Evolutionary conservation across 148 eudicot genomes (phyloP), one percentile per base, ranked within the genome.

Genomic region (Persicaria tinctoria): DNA sequence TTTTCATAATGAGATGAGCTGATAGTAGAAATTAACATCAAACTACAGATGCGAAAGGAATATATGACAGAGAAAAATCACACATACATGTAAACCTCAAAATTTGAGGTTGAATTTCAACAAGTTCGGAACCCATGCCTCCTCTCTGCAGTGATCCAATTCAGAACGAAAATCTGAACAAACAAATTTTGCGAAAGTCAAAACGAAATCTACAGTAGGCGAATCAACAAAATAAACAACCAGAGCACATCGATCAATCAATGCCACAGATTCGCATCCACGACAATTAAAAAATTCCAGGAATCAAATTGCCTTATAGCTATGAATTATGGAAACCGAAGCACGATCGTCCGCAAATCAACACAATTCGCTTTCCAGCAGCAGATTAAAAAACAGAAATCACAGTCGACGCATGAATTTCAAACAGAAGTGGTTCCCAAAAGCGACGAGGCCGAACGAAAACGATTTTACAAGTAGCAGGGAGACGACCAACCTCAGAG

Each of bases 51-150:
- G 20, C 27, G 7, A 46, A 16, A 17, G 49, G n/a, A 14, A 41
- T 68, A 68, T 44, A 18, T 3, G 3, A 70, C 0, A 48, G n/a
- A 70, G 27, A 46, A 46, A 48, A 17, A 71, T n/a, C 32, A 70
- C 55, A 50, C 74, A 48, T 71, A 71, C 74, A 71, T 46, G 55
- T 71, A 53, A 71, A 71, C 48, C 55, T 47, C 41, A 71, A 18
- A 46, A 71, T 47, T 47, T 47, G 74, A 47, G 74, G 74, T 46
- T 71, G 74, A 23, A 71, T 71, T 17, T 71, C 74, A 38, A 71
- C 74, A 17, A 71, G 74, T 50, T 71, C 74, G 17, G 23, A 48
- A 18, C 54, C 74, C 74, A 71, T 71, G 38, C 32, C 41, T 71
- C 54, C 18, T 71, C 74, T 50, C 54, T 46, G 13, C 55, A 20